Evolutionary conservation across 164 flowering plant species (phyloP).

Genomic region (Berberis thunbergii): DNA sequence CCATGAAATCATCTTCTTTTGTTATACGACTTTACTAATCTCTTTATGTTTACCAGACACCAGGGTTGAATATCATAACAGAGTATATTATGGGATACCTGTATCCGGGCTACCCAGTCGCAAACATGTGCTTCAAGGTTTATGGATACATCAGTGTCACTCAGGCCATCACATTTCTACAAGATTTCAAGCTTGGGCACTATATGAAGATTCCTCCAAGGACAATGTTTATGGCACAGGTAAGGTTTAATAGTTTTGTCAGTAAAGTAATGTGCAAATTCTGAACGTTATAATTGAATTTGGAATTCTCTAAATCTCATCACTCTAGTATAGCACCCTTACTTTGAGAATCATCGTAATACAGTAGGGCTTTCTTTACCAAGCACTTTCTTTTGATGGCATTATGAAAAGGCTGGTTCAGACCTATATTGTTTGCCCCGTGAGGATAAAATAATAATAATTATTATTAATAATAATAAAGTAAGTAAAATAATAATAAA

Average conservation of each 20-base stretch:
- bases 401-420: too few relatives aligned
- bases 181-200: conserved; percentile 89
- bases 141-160: conserved; percentile 72
- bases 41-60: conserved; percentile 25
- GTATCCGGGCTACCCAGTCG: conserved; percentile 75
- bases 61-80: conserved; percentile 64
- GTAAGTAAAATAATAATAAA: too few relatives aligned
- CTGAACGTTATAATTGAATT: too few relatives aligned
- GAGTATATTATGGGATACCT: conserved; percentile 75
- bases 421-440: not conserved
- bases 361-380: too few relatives aligned
- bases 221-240: conserved; percentile 89
- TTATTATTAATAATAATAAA: too few relatives aligned
- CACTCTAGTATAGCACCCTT: too few relatives aligned
- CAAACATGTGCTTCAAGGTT: conserved; percentile 86
- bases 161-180: conserved; percentile 68
- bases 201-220: conserved; percentile 94
- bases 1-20: not conserved
- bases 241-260: conserved; percentile 2
- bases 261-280: too few relatives aligned
- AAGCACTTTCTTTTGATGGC: too few relatives aligned
- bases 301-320: too few relatives aligned
- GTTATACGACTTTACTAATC: not conserved
- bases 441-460: not conserved
- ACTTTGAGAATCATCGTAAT: too few relatives aligned